These are phyloP conservation scores for Angomonas ambiguus DNA, from an alignment of 208 protist species.

Conservation along the genomic window DNA sequence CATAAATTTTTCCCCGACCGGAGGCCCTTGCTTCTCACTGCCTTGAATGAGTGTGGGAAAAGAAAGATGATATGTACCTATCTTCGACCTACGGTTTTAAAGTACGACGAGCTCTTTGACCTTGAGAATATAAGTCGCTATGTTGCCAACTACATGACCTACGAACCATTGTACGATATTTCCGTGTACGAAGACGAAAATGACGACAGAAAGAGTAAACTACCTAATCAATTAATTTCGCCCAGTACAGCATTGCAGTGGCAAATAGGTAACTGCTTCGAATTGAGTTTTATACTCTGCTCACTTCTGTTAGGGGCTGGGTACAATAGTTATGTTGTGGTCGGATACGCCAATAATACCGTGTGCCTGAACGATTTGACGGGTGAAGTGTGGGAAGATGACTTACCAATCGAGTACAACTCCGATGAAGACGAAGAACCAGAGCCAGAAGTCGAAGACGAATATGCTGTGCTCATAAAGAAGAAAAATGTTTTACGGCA, in stretches of 20 bases:
- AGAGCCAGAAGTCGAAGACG: conserved; percentile 23
- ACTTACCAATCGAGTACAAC: conserved; percentile 52
- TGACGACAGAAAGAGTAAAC: conserved; percentile 34
- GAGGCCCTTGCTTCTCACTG: conserved; percentile 63
- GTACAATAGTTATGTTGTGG: conserved; percentile 90
- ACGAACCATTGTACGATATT: conserved; percentile 69
- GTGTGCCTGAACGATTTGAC: conserved; percentile 82
- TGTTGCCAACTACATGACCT: conserved; percentile 80
- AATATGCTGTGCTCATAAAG: conserved; percentile 59
- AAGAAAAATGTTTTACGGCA: conserved; percentile 48
- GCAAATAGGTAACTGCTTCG: conserved; percentile 89
- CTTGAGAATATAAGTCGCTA: conserved; percentile 53
- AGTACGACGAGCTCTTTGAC: conserved; percentile 80
- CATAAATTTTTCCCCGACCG: conserved; percentile 76
- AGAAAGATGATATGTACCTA: conserved; percentile 91
- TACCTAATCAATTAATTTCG: conserved; percentile 74
- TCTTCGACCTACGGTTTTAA: conserved; percentile 76
- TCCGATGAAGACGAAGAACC: conserved; percentile 56
- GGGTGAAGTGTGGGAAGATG: conserved; percentile 34
- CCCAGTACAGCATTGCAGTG: conserved; percentile 81
- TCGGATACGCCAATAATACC: conserved; percentile 71
- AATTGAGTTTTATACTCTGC: conserved; percentile 69
- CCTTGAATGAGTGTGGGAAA: conserved; percentile 68
- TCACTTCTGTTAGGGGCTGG: conserved; percentile 85
- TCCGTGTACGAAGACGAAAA: conserved; percentile 24